Base-by-base conservation (phyloP, 371 early-diverging fungal species). In the Massospora cicadina region DNA sequence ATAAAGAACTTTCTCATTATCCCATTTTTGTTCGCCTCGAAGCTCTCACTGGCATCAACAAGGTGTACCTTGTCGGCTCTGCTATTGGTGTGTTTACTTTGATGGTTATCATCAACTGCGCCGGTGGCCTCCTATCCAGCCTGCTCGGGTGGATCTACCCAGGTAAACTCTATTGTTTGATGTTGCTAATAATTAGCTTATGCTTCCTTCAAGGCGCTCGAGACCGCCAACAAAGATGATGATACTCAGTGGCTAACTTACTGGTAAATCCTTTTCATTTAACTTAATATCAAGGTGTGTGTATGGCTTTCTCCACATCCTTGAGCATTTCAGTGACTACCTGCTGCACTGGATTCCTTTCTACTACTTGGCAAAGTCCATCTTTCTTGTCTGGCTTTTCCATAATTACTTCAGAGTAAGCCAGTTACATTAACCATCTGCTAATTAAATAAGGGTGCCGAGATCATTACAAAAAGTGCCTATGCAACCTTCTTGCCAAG, bases 301-400 rank as follows among this genome's bases (percentile, higher is more conserved):
- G 13, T 89, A 86, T 73, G 93, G 88, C 30, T 81, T 90, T 72
- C 72, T 90, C 55, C 86, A 86, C 68, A 73, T 88, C 43, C 54
- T 82, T 64, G 94, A 93, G 78, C 90, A 86, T 78, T 92, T 92
- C 71, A 77, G 82, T 64, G 89, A 90, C 65, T 64, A 84, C 61
- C 63, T 93, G 21, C 75, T 89, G 64, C 85, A 84, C 77, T 94
- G 93, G 93, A 74, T 91, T 71, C 91, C 93, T 60, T 88, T 95
- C 77, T 96, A 93, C 79, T 94, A 87, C 75, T 71, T 85, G 65
- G 79, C 91, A 81, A 96, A 96, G 82, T 84, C 91, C n/a, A 69
- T 81, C n/a, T 75, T 92, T 65, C 76, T 94, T 68, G 72, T 93
- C 61, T 96, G 86, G 69, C 65, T 64, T 29, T 57, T 68, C 57